Percentiles rank a stretch among this genome's conserved stretches.
These are phyloP conservation scores for Lactarius indigo DNA, from an alignment of 768 basidiomycete genomes.

Conservation along the genomic window DNA sequence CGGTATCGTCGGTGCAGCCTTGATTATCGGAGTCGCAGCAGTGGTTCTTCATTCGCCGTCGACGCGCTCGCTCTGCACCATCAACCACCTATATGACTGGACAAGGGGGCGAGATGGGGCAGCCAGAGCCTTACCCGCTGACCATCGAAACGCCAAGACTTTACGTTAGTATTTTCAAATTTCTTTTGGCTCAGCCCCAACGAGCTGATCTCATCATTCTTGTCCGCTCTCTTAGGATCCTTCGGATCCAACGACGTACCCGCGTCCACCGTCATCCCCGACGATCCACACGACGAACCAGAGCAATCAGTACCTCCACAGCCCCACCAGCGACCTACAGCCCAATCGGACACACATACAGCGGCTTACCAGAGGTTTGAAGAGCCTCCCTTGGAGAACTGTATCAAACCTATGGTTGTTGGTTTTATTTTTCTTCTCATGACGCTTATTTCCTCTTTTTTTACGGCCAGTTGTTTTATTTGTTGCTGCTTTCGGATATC, in stretches of 20 bases:
- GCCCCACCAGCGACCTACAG: constrained; percentile 2
- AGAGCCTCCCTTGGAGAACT: not conserved
- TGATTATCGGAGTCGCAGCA: constrained; percentile 38
- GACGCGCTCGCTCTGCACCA: constrained; percentile 28
- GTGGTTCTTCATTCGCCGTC: constrained; percentile 39
- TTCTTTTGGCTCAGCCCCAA: not conserved
- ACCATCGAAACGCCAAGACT: constrained; percentile 7
- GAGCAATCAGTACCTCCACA: not conserved
- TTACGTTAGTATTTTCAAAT: constrained; percentile 21
- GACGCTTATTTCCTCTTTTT: not conserved
- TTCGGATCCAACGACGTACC: constrained; percentile 26
- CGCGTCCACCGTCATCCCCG: constrained; percentile 10
- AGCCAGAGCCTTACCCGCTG: not conserved
- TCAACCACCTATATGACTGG: constrained; percentile 23
- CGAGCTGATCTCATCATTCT: not conserved
- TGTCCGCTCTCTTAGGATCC: constrained; percentile 19
- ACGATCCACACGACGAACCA: constrained; percentile 15
- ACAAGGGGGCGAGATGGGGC: constrained; percentile 1
- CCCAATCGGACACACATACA: constrained; percentile 12
- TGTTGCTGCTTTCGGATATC: not conserved
- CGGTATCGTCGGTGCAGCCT: constrained; percentile 45
- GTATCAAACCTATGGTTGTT: not conserved
- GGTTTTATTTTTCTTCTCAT: not conserved
- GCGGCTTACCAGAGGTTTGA: constrained; percentile 23
- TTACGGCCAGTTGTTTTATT: not conserved